A percentile compares a stretch with the other conserved stretches of the same genome.
phyloP scores from a whole-genome alignment of 495 filamentous ascomycete genomes.

The Penicillium chermesinum region DNA sequence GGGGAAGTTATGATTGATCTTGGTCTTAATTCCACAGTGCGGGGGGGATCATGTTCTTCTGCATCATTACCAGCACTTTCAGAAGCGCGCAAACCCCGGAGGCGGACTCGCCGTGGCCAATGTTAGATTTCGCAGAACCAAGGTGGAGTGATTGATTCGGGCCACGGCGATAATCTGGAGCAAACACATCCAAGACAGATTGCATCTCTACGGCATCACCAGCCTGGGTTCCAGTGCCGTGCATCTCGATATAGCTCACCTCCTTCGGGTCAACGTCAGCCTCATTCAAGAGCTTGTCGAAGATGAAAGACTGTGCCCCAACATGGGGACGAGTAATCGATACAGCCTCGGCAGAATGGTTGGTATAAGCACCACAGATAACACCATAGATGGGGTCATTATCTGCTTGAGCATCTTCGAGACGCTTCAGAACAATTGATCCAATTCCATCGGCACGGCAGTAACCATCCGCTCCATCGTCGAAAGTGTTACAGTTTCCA shows the following conservation, averaged over 20 bases:
- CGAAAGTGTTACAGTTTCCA: conserved; percentile 76
- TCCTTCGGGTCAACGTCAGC: conserved; percentile 68
- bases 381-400: conserved; percentile 70
- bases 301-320: conserved; percentile 66
- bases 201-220: conserved; percentile 77
- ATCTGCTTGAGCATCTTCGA: conserved; percentile 68
- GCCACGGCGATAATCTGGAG: conserved; percentile 61
- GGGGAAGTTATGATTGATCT: conserved; percentile 78
- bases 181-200: conserved; percentile 75
- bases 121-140: conserved; percentile 81
- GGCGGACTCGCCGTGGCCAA: conserved; percentile 85
- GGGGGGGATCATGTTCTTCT: conserved; percentile 78
- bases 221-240: conserved; percentile 83
- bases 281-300: conserved; percentile 59
- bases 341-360: conserved; percentile 70
- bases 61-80: conserved; percentile 85
- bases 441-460: conserved; percentile 70
- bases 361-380: conserved; percentile 62
- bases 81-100: conserved; percentile 78
- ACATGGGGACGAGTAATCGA: conserved; percentile 83
- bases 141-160: conserved; percentile 69
- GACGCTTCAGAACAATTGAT: conserved; percentile 66
- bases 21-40: conserved; percentile 81
- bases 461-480: conserved; percentile 72
- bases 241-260: conserved; percentile 80